Conservation (phyloP, 148 eudicot species). For the Vaccinium darrowii region DNA sequence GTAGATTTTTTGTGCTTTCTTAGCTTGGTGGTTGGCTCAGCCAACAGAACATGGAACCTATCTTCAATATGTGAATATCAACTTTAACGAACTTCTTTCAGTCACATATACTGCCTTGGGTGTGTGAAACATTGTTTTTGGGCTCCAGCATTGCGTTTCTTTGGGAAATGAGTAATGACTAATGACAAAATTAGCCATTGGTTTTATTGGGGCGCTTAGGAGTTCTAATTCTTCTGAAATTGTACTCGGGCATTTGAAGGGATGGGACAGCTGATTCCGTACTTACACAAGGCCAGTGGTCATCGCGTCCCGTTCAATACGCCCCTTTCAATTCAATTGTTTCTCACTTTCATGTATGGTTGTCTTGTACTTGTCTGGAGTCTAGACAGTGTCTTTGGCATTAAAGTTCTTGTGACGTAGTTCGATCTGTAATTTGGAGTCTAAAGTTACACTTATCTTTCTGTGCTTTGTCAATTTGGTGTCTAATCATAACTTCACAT, state of each 20-base stretch:
- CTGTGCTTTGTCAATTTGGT: constrained; percentile 2
- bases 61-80: neutral
- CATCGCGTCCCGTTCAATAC: neutral
- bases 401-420: neutral
- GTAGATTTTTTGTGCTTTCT: neutral
- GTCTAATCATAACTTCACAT: neutral
- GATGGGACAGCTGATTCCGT: neutral
- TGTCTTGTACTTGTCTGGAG: neutral
- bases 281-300: neutral
- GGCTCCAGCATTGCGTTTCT: neutral
- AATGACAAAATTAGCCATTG: neutral
- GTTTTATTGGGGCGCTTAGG: neutral
- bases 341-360: neutral
- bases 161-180: neutral
- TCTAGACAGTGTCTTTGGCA: neutral
- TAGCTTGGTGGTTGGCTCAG: neutral
- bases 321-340: neutral
- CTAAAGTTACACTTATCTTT: neutral
- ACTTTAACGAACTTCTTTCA: neutral
- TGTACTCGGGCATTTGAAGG: neutral
- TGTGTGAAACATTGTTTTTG: neutral
- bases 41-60: neutral
- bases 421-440: neutral
- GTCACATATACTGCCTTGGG: neutral
- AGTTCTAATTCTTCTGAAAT: neutral